A percentile compares a stretch with the other conserved stretches of the same genome.
These are phyloP conservation scores for Micractinium sp. DNA, from an alignment of 139 green algal species.

Conservation along the genomic window DNA sequence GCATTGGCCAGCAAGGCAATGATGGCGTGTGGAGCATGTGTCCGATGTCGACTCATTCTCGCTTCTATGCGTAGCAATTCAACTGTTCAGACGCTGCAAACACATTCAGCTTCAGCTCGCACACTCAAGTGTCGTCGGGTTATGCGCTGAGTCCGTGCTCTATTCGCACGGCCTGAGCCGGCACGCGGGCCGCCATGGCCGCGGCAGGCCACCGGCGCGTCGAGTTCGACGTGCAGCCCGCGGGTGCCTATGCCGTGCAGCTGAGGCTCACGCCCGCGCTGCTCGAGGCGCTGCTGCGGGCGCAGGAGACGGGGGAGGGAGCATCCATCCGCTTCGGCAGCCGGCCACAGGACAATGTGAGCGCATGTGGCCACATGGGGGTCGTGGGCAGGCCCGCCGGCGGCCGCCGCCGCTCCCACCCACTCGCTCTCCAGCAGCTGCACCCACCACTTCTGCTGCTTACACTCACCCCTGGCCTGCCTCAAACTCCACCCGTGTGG, in stretches of 20 bases:
- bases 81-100: background rate
- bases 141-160: no score
- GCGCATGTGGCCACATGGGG: background rate
- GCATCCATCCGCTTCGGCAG: conserved; percentile 19
- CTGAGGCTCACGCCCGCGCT: conserved; percentile 36
- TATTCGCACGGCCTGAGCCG: no score
- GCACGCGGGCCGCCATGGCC: conserved; percentile 2
- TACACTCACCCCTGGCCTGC: no score
- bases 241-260: conserved; percentile 33
- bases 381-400: background rate
- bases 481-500: background rate
- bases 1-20: background rate
- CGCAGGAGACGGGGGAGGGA: background rate
- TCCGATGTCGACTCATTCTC: no score
- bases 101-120: background rate
- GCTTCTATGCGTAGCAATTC: no score
- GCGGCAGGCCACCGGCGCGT: background rate
- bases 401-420: background rate
- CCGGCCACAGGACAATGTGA: background rate
- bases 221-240: conserved; percentile 3
- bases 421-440: background rate
- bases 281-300: conserved; percentile 27
- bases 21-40: no score
- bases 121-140: no score
- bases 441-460: background rate